phyloP scores from a whole-genome alignment of 2,329 filamentous ascomycete species.

The Aureobasidium sp. region DNA sequence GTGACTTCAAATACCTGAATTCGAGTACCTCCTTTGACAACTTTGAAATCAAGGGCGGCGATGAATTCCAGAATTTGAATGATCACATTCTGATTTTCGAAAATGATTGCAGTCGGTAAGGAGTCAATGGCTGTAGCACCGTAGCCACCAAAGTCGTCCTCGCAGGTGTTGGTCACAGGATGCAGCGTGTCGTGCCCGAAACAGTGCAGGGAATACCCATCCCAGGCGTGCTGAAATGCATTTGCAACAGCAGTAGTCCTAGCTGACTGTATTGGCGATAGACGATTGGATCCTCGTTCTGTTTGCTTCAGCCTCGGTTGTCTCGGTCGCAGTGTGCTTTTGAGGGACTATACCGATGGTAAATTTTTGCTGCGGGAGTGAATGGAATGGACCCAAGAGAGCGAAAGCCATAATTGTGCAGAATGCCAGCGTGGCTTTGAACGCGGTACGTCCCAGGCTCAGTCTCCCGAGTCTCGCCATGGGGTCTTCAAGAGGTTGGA shows the following conservation, averaged over 20 bases:
- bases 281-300: not conserved
- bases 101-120: constrained; percentile 22
- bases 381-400: not conserved
- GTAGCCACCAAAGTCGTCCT: constrained; percentile 24
- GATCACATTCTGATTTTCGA: constrained; percentile 19
- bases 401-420: not conserved
- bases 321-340: not conserved
- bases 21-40: constrained; percentile 16
- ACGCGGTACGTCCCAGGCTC: not conserved
- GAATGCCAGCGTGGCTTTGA: not conserved
- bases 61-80: constrained; percentile 20
- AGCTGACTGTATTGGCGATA: not conserved
- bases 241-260: not conserved
- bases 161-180: constrained; percentile 23
- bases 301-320: not conserved
- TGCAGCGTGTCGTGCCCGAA: constrained; percentile 29
- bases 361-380: not conserved
- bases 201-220: constrained; percentile 28
- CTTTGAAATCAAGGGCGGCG: constrained; percentile 19
- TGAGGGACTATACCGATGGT: not conserved
- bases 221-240: constrained; percentile 29
- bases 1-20: constrained; percentile 23
- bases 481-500: not conserved
- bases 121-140: constrained; percentile 24
- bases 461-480: constrained; percentile 5